Evolutionary conservation across 2,329 filamentous ascomycete genomes (phyloP), one percentile per base, ranked within the genome.

Genomic region (Pseudomassariella vexata): DNA sequence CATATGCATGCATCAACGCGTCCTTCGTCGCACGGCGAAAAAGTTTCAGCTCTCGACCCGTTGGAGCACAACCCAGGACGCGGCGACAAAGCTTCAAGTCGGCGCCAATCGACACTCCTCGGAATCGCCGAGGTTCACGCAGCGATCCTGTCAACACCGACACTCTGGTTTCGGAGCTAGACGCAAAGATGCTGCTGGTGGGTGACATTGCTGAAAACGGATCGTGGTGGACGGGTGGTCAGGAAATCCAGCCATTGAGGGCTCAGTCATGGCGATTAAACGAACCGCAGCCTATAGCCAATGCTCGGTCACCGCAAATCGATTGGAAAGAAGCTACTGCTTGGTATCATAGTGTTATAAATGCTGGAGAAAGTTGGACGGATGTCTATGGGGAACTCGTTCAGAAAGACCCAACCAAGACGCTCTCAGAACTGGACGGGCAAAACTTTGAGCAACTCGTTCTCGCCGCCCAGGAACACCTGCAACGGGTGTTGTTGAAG

Each of bases 161-260:
- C 37, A 53, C 59, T 25, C 60, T 62, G 17, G 56, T 78, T 4
- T 70, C 70, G 21, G 79, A 85, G 30, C 59, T 88, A 14, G 85
- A 92, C 51, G 75, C 82, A 1, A 92, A 88, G 49, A 72, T 83
- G 5, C 62, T 90, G 14, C 63, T 88, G 6, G 56, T 89, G 3
- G 85, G 84, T 3, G 76, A 89, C 47, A 69, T 89, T 43, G 82
- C 80, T 1, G 85, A 92, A 51, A 92, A 92, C 49, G 85, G 83
- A 3, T 75, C 73, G 6, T 90, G 84, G 85, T 90, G 85, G 84
- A 79, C 81, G 28, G 83, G 81, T 2, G 70, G 70, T 29, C 65
- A 72, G 47, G 54, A 66, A 21, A 56, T 63, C 30, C 32, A 47
- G 32, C 28, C 48, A 40, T 48, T 44, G 40, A 59, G 52, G 45